Percentiles rank a stretch among this genome's conserved stretches.
Evolutionary conservation across 129 eudicot genomes (phyloP).

Genomic region (Pulicaria dysenterica): DNA sequence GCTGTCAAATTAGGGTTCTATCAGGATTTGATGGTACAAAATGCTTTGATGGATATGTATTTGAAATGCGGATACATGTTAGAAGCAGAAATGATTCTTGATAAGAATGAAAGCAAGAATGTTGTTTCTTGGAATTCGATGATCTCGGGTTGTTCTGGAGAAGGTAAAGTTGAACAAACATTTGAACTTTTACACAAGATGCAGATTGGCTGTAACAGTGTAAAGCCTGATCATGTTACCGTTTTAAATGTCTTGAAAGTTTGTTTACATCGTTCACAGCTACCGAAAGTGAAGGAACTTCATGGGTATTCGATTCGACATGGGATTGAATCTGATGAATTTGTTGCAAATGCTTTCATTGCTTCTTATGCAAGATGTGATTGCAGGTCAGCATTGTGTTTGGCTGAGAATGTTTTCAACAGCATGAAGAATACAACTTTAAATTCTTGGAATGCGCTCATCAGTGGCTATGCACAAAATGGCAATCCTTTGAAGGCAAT

Average conservation of each 20-base stretch:
- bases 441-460: conserved; percentile 65
- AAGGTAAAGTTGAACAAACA: conserved; percentile 42
- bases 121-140: conserved; percentile 75
- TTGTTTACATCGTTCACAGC: conserved; percentile 37
- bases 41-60: conserved; percentile 68
- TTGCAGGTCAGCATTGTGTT: conserved; percentile 37
- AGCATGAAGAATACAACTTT: conserved; percentile 33
- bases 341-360: conserved; percentile 56
- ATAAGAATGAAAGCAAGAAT: conserved; percentile 42
- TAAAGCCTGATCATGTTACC: conserved; percentile 49
- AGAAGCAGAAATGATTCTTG: conserved; percentile 46
- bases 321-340: conserved; percentile 39
- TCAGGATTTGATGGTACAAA: conserved; percentile 49
- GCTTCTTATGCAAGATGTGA: conserved; percentile 60
- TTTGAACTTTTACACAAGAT: conserved; percentile 46
- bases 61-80: conserved; percentile 48
- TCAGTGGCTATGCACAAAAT: conserved; percentile 52
- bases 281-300: conserved; percentile 54
- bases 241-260: conserved; percentile 53
- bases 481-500: conserved; percentile 53
- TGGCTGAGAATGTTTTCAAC: conserved; percentile 48
- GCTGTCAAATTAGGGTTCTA: conserved; percentile 51
- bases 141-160: conserved; percentile 52
- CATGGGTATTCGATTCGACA: conserved; percentile 59
- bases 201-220: conserved; percentile 30